Evolutionary conservation across 257 asterid genomes (phyloP).

Genomic region (Cordia subcordata): DNA sequence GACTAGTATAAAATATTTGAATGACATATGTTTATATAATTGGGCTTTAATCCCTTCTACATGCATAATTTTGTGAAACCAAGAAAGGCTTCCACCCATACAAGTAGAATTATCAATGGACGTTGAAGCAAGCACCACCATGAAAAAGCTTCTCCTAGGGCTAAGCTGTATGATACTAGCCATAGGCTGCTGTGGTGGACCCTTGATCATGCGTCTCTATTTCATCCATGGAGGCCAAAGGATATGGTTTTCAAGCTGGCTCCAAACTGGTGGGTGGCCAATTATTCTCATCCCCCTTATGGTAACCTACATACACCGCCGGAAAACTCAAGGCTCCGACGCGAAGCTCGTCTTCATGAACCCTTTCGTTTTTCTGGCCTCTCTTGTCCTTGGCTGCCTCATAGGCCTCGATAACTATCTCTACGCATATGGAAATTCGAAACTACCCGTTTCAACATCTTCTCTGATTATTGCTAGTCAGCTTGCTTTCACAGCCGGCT

Average conservation of each 20-base stretch:
- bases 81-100: not conserved
- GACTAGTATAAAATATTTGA: no score
- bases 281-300: slow-evolving; percentile 23
- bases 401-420: slow-evolving; percentile 20
- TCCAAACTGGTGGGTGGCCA: slow-evolving; percentile 30
- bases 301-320: slow-evolving; percentile 19
- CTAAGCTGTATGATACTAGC: slow-evolving; percentile 20
- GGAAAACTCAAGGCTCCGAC: slow-evolving; percentile 7
- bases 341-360: slow-evolving; percentile 17
- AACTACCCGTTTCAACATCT: slow-evolving; percentile 21
- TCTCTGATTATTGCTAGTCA: slow-evolving; percentile 14
- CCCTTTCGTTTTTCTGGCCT: slow-evolving; percentile 11
- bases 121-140: slow-evolving; percentile 2
- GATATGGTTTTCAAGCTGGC: slow-evolving; percentile 25
- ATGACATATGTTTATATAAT: no score
- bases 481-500: slow-evolving; percentile 24
- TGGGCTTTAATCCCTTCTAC: not conserved
- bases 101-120: slow-evolving; percentile 3
- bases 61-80: not conserved
- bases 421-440: slow-evolving; percentile 11
- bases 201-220: slow-evolving; percentile 28
- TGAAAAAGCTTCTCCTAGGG: slow-evolving; percentile 17
- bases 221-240: slow-evolving; percentile 32
- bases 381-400: slow-evolving; percentile 18
- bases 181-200: slow-evolving; percentile 30